phyloP scores from a whole-genome alignment of 805 yeast species.

The Saccharomyces jurei region DNA sequence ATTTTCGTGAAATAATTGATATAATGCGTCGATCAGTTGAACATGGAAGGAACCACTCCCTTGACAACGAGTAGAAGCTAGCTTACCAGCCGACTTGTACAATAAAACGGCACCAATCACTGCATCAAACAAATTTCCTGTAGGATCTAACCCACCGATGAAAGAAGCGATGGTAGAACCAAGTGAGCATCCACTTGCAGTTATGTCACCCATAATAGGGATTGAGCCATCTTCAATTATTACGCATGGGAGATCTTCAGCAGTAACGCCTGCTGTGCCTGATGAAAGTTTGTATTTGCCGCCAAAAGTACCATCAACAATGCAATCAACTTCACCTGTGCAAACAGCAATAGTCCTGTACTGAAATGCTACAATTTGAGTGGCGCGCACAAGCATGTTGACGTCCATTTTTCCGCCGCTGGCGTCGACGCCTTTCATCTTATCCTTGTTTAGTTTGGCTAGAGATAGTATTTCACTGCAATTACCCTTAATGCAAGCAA shows the following conservation, averaged over 20 bases:
- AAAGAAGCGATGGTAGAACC: slow-evolving; percentile 63
- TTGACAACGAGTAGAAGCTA: slow-evolving; percentile 36
- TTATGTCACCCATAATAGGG: slow-evolving; percentile 53
- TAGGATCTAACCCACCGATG: slow-evolving; percentile 38
- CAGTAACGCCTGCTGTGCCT: slow-evolving; percentile 11
- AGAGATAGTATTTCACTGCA: slow-evolving; percentile 65
- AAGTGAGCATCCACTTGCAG: slow-evolving; percentile 79
- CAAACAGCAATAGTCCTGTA: slow-evolving; percentile 57
- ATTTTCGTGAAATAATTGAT: slow-evolving; percentile 19
- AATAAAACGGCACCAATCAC: slow-evolving; percentile 46
- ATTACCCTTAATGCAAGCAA: slow-evolving; percentile 73
- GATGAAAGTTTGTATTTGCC: slow-evolving; percentile 17
- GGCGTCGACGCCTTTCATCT: slow-evolving; percentile 72
- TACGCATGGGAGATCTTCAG: slow-evolving; percentile 24
- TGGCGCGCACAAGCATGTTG: slow-evolving; percentile 33
- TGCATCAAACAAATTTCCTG: slow-evolving; percentile 34
- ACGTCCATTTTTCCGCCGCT: slow-evolving; percentile 18
- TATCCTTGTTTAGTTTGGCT: slow-evolving; percentile 39
- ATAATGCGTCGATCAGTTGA: slow-evolving; percentile 24
- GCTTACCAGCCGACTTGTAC: slow-evolving; percentile 55
- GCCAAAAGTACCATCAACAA: slow-evolving; percentile 38
- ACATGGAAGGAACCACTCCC: slow-evolving; percentile 34
- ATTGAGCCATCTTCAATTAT: slow-evolving; percentile 48
- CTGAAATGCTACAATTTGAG: slow-evolving; percentile 41
- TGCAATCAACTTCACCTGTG: slow-evolving; percentile 53